Evolutionary conservation across 2,329 filamentous ascomycete genomes (phyloP), one percentile per base, ranked within the genome.

Genomic region (Hypoxylon sp.): DNA sequence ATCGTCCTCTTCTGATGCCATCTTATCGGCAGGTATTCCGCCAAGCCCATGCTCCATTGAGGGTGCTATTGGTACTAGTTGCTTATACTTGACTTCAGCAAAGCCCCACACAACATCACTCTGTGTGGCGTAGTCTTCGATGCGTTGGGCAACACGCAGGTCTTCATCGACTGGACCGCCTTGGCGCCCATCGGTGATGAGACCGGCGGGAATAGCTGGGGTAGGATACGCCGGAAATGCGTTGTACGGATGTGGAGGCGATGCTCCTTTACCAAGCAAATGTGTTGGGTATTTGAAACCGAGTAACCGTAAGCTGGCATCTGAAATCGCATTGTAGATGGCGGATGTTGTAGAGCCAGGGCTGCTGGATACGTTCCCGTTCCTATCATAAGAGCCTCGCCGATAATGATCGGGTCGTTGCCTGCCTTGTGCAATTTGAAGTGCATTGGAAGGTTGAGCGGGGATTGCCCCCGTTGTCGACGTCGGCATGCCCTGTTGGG

Each of bases 21-120:
- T 76, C 74, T 86, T 84, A 3, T 91, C 88, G 7, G 82, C 76
- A 3, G 82, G 81, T n/a, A 86, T 79, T 13, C 90, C 89, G 5
- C 91, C 90, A 3, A 93, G 85, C 5, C 89, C 89, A 72, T 91
- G 89, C 52, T 93, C 89, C 71, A 87, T 87, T 0, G 92, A 95
- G 1, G 95, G 96, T 1, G 93, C 90, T 48, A 96, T 83, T 2
- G 96, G 96, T 53, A 98, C 89, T n/a, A 99, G 86, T 79, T 99
- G 96, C 80, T 97, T 96, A 81, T 97, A 98, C 80, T 99, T 99
- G 76, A 99, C 95, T 81, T 99, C 95, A 5, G 96, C 96, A 80
- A 99, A 98, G 2, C 95, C 94, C 78, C 94, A 99, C 2, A 99
- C 94, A 49, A 98, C 96, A 78, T 99, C 94, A 76, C 94, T 98